Percentiles rank a stretch among this genome's conserved stretches.
These are phyloP conservation scores for Coniophora puteana DNA, from an alignment of 1,284 basidiomycete species.

Conservation along the genomic window DNA sequence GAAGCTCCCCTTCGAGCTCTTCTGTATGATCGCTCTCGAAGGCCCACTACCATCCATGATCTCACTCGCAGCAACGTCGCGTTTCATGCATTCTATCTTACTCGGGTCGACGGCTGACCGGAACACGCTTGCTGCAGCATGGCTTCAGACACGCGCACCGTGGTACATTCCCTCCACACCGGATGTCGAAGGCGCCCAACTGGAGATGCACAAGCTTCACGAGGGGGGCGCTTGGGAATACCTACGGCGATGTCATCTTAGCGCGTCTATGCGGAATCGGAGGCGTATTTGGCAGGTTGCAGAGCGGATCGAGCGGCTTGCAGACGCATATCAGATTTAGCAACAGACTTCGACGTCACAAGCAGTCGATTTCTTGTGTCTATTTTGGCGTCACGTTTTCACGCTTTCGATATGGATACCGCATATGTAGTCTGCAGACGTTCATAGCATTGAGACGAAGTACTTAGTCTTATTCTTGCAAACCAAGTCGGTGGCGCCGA, in stretches of 20 bases:
- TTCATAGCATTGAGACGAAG: too few species aligned
- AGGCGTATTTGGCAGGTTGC: not conserved
- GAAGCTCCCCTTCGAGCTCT: not conserved
- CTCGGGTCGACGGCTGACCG: too few species aligned
- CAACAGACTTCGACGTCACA: too few species aligned
- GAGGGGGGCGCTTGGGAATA: not conserved
- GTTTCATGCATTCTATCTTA: not conserved
- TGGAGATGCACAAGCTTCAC: not conserved
- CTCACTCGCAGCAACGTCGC: not conserved
- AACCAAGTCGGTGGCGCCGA: too few species aligned
- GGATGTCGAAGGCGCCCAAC: not conserved
- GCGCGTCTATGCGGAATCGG: not conserved
- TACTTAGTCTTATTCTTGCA: too few species aligned
- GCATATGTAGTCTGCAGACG: too few species aligned
- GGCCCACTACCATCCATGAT: not conserved
- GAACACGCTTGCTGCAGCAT: not conserved
- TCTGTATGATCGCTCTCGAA: not conserved
- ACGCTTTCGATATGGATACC: too few species aligned
- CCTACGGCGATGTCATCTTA: not conserved
- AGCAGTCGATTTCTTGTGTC: too few species aligned
- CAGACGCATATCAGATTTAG: too few species aligned
- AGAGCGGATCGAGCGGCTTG: not conserved
- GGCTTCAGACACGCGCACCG: not conserved
- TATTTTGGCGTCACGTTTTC: too few species aligned
- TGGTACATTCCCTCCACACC: not conserved